phyloP scores from a whole-genome alignment of 2,329 filamentous ascomycete species.

The Aspergillus sp. region DNA sequence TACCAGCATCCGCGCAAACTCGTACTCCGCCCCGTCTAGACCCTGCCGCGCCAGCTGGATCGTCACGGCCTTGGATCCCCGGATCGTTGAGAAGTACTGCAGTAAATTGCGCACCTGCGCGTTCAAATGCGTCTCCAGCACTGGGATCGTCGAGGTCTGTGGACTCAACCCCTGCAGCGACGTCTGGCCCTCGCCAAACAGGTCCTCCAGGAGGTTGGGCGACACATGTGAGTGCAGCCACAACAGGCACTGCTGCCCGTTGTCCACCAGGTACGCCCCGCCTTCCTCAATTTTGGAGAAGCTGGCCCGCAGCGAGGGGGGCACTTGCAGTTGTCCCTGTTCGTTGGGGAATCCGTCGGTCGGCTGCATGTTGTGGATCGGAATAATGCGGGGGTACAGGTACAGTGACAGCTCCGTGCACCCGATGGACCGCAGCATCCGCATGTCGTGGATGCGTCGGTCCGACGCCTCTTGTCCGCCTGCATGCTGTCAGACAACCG shows the following conservation, averaged over 20 bases:
- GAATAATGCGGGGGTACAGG: conserved; percentile 90
- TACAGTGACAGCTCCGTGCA: conserved; percentile 83
- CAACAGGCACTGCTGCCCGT: conserved; percentile 85
- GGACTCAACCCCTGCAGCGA: conserved; percentile 77
- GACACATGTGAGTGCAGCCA: conserved; percentile 94
- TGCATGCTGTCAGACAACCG: conserved; percentile 23
- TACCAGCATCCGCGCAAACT: conserved; percentile 86
- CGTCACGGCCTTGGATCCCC: conserved; percentile 83
- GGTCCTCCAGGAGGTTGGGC: conserved; percentile 83
- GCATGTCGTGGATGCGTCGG: conserved; percentile 85
- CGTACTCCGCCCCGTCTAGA: conserved; percentile 91
- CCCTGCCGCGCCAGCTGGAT: conserved; percentile 91
- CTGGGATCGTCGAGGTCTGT: conserved; percentile 75
- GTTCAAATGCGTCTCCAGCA: conserved; percentile 88
- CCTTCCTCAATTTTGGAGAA: conserved; percentile 89
- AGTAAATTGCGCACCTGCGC: conserved; percentile 92
- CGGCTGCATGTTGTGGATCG: conserved; percentile 83
- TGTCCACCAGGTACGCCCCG: conserved; percentile 91
- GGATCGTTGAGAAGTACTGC: conserved; percentile 76
- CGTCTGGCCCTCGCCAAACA: conserved; percentile 77
- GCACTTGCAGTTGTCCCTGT: conserved; percentile 83
- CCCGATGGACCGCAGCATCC: conserved; percentile 86
- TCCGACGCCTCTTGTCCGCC: conserved; percentile 88
- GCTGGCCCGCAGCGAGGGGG: conserved; percentile 74
- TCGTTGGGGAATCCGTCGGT: conserved; percentile 93